phyloP scores from a whole-genome alignment of 768 basidiomycete species.

The Nidula microcarpa region DNA sequence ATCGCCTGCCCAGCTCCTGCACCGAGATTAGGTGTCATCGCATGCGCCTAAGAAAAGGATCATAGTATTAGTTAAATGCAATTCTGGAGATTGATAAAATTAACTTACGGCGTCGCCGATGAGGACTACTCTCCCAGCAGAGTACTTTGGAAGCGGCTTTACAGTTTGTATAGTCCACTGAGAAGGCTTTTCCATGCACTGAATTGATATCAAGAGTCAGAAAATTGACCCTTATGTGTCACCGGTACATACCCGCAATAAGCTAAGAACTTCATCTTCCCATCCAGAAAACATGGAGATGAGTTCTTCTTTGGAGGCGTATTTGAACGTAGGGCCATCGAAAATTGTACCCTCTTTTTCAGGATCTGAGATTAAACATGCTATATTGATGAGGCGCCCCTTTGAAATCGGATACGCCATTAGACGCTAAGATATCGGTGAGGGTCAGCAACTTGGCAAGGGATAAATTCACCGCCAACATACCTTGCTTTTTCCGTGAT shows the following conservation, averaged over 20 bases:
- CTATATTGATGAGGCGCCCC: background rate
- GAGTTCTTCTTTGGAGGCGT: background rate
- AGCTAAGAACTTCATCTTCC: background rate
- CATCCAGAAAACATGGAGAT: background rate
- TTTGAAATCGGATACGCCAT: background rate
- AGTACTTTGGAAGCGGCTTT: background rate
- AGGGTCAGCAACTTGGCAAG: background rate
- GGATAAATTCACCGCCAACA: background rate
- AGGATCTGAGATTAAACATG: background rate
- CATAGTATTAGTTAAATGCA: background rate
- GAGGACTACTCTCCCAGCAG: background rate
- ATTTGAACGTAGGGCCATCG: background rate
- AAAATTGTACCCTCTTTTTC: background rate
- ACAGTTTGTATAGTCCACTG: background rate
- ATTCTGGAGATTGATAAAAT: background rate
- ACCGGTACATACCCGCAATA: background rate
- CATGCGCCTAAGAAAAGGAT: conserved; percentile 14
- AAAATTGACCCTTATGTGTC: background rate
- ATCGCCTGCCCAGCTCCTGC: conserved; percentile 22
- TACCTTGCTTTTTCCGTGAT: background rate
- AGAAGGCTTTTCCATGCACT: background rate
- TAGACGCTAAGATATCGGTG: background rate
- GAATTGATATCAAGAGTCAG: background rate
- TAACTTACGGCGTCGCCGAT: background rate
- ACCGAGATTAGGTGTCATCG: conserved; percentile 20